Evolutionary conservation across 768 basidiomycete genomes (phyloP), one percentile per base, ranked within the genome.

Genomic region (Naematelia encephala): DNA sequence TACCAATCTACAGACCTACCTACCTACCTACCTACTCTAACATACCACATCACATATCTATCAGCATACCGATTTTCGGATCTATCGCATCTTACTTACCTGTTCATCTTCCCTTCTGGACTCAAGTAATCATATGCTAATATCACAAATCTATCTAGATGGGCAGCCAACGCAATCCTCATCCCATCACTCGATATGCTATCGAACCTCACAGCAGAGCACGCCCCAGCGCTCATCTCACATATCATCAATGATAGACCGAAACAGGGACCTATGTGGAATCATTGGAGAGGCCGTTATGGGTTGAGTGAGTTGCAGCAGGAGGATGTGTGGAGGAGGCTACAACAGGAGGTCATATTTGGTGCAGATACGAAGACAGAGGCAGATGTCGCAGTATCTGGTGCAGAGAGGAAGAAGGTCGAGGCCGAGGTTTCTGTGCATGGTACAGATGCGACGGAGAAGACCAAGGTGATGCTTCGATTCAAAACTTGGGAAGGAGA

Each of bases 241-340:
- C n/a, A n/a, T n/a, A n/a, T n/a, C n/a, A n/a, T n/a, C n/a, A n/a
- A n/a, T n/a, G n/a, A n/a, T n/a, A n/a, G n/a, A n/a, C n/a, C n/a
- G n/a, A n/a, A n/a, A n/a, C n/a, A n/a, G n/a, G n/a, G n/a, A n/a
- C n/a, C n/a, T n/a, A 50, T 50, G 26, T 80, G 79, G 47, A 60
- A 69, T 0, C 82, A 85, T 68, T 89, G 87, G 87, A 81, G 88
- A 58, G 88, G 88, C 11, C 79, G 87, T 28, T 87, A 86, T 82
- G 87, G 87, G 0, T 69, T 87, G 21, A 78, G 77, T 29, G 85
- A 84, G 66, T 82, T 81, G 12, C 82, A 85, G 51, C 86, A 87
- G 67, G 61, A 51, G 26, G 44, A 62, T 14, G 4, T 70, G 25
- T 73, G 72, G 72, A 26, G 39, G 0, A 26, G n/a, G 12, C 43